phyloP scores from a whole-genome alignment of 257 asterid genomes.

The Solanum phureja region DNA sequence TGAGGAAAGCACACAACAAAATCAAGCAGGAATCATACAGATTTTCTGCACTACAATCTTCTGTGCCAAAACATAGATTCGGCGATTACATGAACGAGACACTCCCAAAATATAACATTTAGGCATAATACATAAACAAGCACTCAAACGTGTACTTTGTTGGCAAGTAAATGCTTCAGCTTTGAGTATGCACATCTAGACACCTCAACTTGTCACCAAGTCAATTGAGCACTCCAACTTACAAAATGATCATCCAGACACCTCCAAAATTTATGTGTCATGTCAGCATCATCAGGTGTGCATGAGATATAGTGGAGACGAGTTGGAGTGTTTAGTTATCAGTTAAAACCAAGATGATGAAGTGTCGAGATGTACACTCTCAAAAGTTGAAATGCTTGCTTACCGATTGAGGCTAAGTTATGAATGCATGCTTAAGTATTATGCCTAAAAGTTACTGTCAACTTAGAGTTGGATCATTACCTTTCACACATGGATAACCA shows the following conservation, averaged over 20 bases:
- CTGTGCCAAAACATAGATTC: not conserved
- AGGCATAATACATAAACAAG: not conserved
- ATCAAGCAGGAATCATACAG: not conserved
- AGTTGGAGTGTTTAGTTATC: not conserved
- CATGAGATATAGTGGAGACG: not conserved
- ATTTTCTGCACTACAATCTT: not conserved
- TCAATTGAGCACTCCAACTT: not conserved
- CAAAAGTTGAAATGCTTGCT: not conserved
- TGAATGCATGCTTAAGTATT: not conserved
- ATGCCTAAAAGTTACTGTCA: not conserved
- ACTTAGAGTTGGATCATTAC: not conserved
- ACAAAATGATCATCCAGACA: not conserved
- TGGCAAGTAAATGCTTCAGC: not conserved
- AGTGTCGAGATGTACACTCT: not conserved
- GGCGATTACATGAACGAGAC: not conserved
- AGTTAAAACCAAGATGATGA: not conserved
- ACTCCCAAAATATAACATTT: not conserved
- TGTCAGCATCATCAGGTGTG: not conserved
- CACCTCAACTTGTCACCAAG: not conserved
- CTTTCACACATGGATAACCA: not conserved
- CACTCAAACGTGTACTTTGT: not conserved
- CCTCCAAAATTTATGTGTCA: not conserved
- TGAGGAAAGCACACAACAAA: not conserved
- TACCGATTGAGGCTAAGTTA: not conserved
- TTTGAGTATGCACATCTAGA: not conserved